Evolutionary conservation across 2,329 filamentous ascomycete genomes (phyloP).

Genomic region (Pseudopithomyces maydicus): DNA sequence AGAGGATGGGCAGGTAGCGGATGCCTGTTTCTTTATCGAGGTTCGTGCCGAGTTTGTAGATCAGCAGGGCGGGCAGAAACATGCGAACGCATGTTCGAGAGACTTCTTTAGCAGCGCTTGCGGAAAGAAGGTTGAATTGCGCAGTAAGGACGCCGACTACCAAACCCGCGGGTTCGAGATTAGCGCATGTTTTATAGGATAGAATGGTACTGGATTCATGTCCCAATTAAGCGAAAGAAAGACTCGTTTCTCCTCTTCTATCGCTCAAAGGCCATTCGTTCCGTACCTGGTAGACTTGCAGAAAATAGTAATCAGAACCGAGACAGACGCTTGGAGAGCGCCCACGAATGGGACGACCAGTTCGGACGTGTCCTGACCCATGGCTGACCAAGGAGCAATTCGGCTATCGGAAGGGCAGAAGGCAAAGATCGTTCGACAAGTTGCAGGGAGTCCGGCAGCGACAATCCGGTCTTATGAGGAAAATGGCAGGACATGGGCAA

Average conservation of each 20-base stretch:
- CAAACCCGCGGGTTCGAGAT: conserved; percentile 43
- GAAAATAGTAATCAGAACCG: conserved; percentile 55
- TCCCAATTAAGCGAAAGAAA: too few species aligned
- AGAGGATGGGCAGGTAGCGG: conserved; percentile 56
- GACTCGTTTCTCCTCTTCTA: too few species aligned
- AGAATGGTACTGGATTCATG: too few species aligned
- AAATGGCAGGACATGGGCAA: background rate
- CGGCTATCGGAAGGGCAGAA: background rate
- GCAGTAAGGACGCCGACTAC: conserved; percentile 55
- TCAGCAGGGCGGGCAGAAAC: conserved; percentile 59
- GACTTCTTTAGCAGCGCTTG: conserved; percentile 56
- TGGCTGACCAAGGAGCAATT: conserved; percentile 7
- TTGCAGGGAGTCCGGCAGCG: background rate
- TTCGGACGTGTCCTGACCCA: conserved; percentile 31
- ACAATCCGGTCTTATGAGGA: conserved; percentile 2
- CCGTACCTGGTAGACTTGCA: background rate
- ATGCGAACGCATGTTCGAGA: conserved; percentile 58
- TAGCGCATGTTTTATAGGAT: too few species aligned
- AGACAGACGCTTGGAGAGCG: conserved; percentile 60
- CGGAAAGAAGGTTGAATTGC: conserved; percentile 56
- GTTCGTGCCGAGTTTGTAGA: conserved; percentile 59
- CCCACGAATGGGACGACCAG: conserved; percentile 54
- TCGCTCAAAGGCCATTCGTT: too few species aligned
- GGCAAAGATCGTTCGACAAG: background rate
- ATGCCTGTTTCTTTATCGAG: conserved; percentile 53